phyloP scores from a whole-genome alignment of 176 grass and related monocot species.

The Rhynchospora tenuis region DNA sequence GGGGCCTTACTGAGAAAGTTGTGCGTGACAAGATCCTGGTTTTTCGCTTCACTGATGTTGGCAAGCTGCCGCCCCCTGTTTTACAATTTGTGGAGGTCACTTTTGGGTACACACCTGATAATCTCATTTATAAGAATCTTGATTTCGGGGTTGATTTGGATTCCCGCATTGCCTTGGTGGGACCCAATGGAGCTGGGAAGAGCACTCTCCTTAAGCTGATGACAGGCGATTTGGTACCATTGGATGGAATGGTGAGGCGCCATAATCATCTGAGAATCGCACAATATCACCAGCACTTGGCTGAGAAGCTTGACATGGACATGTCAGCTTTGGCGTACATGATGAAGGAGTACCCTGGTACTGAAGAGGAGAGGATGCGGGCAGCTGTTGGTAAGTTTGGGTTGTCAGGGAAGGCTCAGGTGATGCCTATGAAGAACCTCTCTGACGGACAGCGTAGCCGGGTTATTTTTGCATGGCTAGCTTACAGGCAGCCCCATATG shows the following conservation, averaged over 20 bases:
- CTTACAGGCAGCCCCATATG: conserved; percentile 65
- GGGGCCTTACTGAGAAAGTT: conserved; percentile 81
- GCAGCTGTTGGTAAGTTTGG: conserved; percentile 71
- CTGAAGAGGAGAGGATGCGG: conserved; percentile 80
- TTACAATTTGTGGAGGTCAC: conserved; percentile 87
- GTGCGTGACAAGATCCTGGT: conserved; percentile 58
- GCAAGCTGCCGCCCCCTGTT: conserved; percentile 79
- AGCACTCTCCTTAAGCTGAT: conserved; percentile 90
- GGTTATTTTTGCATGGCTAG: conserved; percentile 81
- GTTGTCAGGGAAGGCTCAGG: conserved; percentile 72
- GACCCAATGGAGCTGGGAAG: conserved; percentile 86
- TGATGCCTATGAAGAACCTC: conserved; percentile 93
- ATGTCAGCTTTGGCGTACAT: conserved; percentile 69
- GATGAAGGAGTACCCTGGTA: conserved; percentile 90
- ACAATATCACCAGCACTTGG: conserved; percentile 77
- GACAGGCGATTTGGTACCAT: conserved; percentile 62
- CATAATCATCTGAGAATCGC: conserved; percentile 93
- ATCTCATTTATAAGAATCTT: conserved; percentile 72
- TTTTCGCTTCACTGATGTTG: conserved; percentile 72
- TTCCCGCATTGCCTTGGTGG: conserved; percentile 72
- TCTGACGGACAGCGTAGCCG: conserved; percentile 83
- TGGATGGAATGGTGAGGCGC: conserved; percentile 87
- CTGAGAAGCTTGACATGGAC: conserved; percentile 82
- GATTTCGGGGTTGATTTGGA: conserved; percentile 95
- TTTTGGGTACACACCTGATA: conserved; percentile 77